Base-by-base conservation (phyloP, 306 rosid species). In the Delonix regia region DNA sequence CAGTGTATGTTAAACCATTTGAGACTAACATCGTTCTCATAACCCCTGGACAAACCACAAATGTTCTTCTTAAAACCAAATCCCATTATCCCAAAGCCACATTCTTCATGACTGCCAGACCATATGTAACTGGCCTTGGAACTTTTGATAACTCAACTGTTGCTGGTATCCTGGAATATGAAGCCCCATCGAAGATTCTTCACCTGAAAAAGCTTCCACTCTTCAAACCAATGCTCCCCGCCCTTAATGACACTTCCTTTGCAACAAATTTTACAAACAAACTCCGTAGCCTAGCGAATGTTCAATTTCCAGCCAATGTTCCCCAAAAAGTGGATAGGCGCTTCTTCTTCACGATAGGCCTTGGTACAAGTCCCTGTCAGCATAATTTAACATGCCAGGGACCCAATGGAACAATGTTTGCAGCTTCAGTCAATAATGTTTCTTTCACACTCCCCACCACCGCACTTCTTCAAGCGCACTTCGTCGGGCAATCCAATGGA, bases 81-180 rank as follows among this genome's bases (percentile, higher is more conserved):
- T 48, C 88, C 13, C 44, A 73, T 33, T 65, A 76, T 77, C 89
- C 89, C 33, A 78, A 83, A 19, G 87, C 87, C 36, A 78, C 79
- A n/a, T 88, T 85, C 78, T 71, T 85, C 49, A 83, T 88, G 89
- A 72, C 52, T 22, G 71, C 71, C n/a, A 63, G 88, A 30, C 86
- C 88, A 12, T 84, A 76, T 10, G 84, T 42, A 33, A 79, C 85
- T 4, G 80, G 84, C 21, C 76, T 41, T 0, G 88, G 81, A 60
- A 85, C 89, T 15, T 83, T 88, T 22, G 91, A 88, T 82, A 88
- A 83, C 80, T 85, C 89, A 15, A 88, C 83, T 18, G 81, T 88
- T 36, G 91, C 86, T 1, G 87, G 83, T 4, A 63, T 83, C 45
- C 22, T 88, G 2, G 84, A 88, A 42, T 85, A 85, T 6, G 74